A percentile compares a stretch with the other conserved stretches of the same genome.
phyloP scores from a whole-genome alignment of 2,329 filamentous ascomycete genomes.

The Aspergillus phoenicis region DNA sequence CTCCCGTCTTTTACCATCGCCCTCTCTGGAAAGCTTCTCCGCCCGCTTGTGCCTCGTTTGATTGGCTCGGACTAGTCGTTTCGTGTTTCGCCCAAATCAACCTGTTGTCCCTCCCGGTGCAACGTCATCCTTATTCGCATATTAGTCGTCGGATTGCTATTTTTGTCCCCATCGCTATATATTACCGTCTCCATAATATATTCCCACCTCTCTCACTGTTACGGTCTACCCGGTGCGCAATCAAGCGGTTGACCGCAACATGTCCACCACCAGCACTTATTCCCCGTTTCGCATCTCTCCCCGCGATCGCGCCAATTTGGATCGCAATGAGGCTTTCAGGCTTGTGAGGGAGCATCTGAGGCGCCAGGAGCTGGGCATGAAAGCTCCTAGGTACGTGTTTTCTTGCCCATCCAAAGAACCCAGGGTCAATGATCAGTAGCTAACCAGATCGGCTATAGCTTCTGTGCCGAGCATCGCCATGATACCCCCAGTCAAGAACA shows the following conservation, averaged over 20 bases:
- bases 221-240: conserved; percentile 1
- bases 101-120: not conserved
- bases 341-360: conserved; percentile 37
- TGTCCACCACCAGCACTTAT: conserved; percentile 19
- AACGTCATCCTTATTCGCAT: conserved; percentile 17
- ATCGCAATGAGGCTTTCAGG: conserved; percentile 39
- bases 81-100: not conserved
- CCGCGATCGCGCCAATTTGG: conserved; percentile 33
- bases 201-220: not conserved
- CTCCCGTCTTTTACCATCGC: conserved; percentile 13
- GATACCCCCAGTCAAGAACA: conserved; percentile 35
- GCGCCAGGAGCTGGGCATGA: conserved; percentile 39
- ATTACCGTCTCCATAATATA: not conserved
- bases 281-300: conserved; percentile 38
- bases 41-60: conserved; percentile 12
- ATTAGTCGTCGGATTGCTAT: not conserved
- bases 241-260: conserved; percentile 11
- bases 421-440: not conserved
- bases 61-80: conserved; percentile 16
- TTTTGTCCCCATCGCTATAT: not conserved
- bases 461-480: conserved; percentile 40
- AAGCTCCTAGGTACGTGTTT: conserved; percentile 34
- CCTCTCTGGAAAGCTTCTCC: conserved; percentile 16
- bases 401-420: not conserved
- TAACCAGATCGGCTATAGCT: conserved; percentile 29